Base-by-base conservation (phyloP, 2,329 filamentous ascomycete genomes). In the Cercospora beticola region DNA sequence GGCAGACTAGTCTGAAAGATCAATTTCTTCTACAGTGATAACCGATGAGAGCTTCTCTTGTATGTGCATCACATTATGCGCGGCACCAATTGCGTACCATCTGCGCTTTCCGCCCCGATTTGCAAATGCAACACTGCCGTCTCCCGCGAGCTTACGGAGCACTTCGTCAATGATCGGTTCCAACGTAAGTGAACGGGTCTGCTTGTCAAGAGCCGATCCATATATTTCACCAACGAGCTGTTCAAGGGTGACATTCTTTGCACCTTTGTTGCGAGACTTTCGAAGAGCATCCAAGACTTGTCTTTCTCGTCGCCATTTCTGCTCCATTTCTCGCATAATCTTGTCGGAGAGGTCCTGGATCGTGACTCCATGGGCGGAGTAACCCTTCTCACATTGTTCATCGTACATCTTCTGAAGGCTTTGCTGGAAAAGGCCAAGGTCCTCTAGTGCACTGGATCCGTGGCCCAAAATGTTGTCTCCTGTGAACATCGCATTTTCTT, bases 141-240 rank as follows among this genome's bases (percentile, higher is more conserved):
- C 77, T 0, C 70, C 74, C 6, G 77, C 71, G 86, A 91, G 74
- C 90, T 93, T 76, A 85, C 90, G 72, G 83, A 92, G 76, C 87
- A 78, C 81, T 83, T 83, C 64, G 82, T 86, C 59, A 88, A 91
- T 63, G 86, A 88, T 68, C 87, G 93, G 81, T 93, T 96, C 90
- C 90, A 94, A 78, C 92, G 95, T 76, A 90, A 94, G 72, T 6
- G 76, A 71, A 0, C 79, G 67, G 0, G 81, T 77, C n/a, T 77
- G 71, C 23, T 78, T 75, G 63, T 81, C 78, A 36, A 82, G 26
- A 1, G 68, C 64, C 1, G 75, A 73, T 0, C 84, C 84, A 67
- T 86, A 78, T 12, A 86, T 80, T 12, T 58, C 56, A 5, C 26
- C 26, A 1, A 86, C 84, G 10, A 87, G 74, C 31, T 85, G 75